Conservation (phyloP, 352 stramenopile genomes). For the Globisporangium irregulare region DNA sequence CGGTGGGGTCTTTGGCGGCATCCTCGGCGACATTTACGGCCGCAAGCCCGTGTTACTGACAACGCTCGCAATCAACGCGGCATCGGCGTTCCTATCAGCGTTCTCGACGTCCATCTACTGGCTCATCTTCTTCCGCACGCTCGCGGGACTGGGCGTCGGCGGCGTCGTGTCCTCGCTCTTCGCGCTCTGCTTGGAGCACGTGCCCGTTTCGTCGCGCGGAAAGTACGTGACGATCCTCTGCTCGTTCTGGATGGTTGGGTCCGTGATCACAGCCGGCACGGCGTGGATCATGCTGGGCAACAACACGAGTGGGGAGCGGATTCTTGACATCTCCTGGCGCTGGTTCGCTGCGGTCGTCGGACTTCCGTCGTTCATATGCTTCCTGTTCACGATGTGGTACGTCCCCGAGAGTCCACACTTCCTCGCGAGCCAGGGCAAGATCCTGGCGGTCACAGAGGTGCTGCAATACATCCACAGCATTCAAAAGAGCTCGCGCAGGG, state of each 20-base stretch:
- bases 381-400: conserved; percentile 57
- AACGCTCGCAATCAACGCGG: conserved; percentile 79
- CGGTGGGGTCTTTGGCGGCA: conserved; percentile 71
- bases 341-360: conserved; percentile 78
- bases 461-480: conserved; percentile 61
- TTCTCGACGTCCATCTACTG: conserved; percentile 64
- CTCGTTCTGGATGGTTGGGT: conserved; percentile 91
- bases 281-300: conserved; percentile 88
- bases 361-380: conserved; percentile 67
- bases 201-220: conserved; percentile 62
- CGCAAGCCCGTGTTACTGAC: conserved; percentile 71
- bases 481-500: conserved; percentile 39
- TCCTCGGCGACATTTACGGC: conserved; percentile 78
- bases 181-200: conserved; percentile 83
- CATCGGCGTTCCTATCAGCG: conserved; percentile 72
- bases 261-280: conserved; percentile 70
- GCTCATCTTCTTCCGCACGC: conserved; percentile 73
- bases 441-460: conserved; percentile 44
- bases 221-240: conserved; percentile 86
- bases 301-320: conserved; percentile 46
- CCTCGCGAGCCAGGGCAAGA: conserved; percentile 62
- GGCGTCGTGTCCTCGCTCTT: conserved; percentile 86
- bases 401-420: conserved; percentile 85
- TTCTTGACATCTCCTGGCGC: conserved; percentile 76
- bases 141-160: conserved; percentile 74